Base-by-base conservation (phyloP, 371 early-diverging fungal species). In the Smittium mucronatum region DNA sequence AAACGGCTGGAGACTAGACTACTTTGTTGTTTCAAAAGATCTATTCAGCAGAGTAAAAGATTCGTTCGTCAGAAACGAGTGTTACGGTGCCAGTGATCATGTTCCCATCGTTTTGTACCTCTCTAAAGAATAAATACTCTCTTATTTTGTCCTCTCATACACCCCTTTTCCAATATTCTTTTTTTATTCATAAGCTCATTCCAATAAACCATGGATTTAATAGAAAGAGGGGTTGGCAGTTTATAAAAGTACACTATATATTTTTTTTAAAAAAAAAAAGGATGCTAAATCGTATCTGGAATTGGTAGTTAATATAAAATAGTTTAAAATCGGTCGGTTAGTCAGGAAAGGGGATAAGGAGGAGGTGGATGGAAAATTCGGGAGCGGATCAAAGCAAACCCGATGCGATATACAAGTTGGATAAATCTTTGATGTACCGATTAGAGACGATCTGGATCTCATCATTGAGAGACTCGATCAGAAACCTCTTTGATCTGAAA, bases 51-150 rank as follows among this genome's bases (percentile, higher is more conserved):
- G 85, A 2, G 84, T 94, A 0, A 75, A 81, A 0, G 87, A 84
- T 28, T 84, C 86, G 36, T 81, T 82, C 33, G 90, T 92, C 68
- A 78, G 95, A 29, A 85, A 86, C 68, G 85, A 90, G 69, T 86
- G 82, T 58, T 94, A 89, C 76, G 95, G 95, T 2, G 93, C 94
- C 2, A 90, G 91, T 77, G 95, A 94, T 74, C 95, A 94, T 76
- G 87, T 92, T 25, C 94, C 94, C 29, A 71, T 92, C 58, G 84
- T 88, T 28, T 63, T 93, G 33, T 86, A 31, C 71, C 87, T 67
- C 78, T 82, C 63, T 80, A 84, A 63, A 69, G 68, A 72, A 47
- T 47, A 47, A 47, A 11, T 11, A 47, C 21, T 47, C 5, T 5
- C 21, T 11, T 47, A 11, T 11, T 47, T 47, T 47, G 5, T 47